phyloP scores from a whole-genome alignment of 306 rosid genomes.

The Quercus robur region DNA sequence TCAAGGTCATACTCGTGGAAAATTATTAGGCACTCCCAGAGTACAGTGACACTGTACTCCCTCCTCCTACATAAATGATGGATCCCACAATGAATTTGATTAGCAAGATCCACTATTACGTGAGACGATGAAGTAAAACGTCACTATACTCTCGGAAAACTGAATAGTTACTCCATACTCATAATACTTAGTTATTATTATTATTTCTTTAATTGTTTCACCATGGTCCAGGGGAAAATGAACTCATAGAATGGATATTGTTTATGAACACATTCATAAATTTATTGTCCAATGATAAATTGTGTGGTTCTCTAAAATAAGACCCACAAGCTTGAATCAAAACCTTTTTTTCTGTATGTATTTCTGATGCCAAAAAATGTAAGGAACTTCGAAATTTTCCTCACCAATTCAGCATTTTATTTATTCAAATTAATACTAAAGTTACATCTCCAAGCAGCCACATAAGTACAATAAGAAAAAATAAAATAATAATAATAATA shows the following conservation, averaged over 20 bases:
- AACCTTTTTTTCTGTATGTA: neutral
- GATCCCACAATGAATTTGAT: no score
- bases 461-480: neutral
- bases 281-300: neutral
- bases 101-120: neutral
- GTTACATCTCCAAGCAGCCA: neutral
- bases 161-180: neutral
- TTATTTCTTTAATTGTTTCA: neutral
- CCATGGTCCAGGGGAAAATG: neutral
- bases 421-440: neutral
- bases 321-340: neutral
- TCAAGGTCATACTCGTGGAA: neutral
- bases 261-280: neutral
- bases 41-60: accelerated
- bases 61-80: no score
- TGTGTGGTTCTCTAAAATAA: neutral
- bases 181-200: neutral
- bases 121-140: no score
- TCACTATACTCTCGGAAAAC: no score
- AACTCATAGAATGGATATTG: neutral
- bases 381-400: neutral
- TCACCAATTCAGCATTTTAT: neutral
- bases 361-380: neutral
- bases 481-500: neutral
- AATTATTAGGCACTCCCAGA: no score